Base-by-base conservation (phyloP, 202 grass and related monocot genomes). In the Hordeum pubiflorum region DNA sequence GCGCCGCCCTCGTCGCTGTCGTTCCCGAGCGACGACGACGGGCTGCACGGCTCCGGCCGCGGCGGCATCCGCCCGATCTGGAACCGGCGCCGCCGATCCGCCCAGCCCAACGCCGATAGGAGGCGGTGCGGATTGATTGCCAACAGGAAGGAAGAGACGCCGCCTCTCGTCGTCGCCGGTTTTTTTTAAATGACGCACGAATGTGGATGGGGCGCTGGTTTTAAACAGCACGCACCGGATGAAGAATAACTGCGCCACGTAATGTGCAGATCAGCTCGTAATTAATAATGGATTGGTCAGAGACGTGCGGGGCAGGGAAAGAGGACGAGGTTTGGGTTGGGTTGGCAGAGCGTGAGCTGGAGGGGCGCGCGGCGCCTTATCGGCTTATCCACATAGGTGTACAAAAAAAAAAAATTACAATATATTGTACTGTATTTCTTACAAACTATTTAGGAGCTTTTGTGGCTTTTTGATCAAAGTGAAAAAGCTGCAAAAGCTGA, bases 21-120 rank as follows among this genome's bases (percentile, higher is more conserved):
- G 3, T 90, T 90, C 48, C 88, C 88, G 36, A 90, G 36, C 34
- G 88, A 90, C 34, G 88, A 90, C 21, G 88, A 90, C 37, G 31
- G 78, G 74, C 81, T 71, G 74, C 56, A 77, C 62, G 50, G 54
- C 34, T 23, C 50, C 50, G 81, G 61, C 56, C 17, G 55, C 23
- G 26, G 58, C 73, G 63, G 66, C 58, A 74, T 79, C 64, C 40
- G 34, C 11, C 23, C 41, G 24, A 66, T 44, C 43, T 4, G 12
- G 14, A 36, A 3, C 54, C 33, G 61, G 63, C 73, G 3, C 15
- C 57, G 39, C 26, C 14, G 52, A 80, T 61, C 32, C 20, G 40
- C 31, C 31, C 31, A 5, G 4, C 37, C 23, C 0, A 1, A 6
- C 39, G 37, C 37, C 65, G 32, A 38, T 3, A 14, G 3, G 29